phyloP scores from a whole-genome alignment of 306 rosid genomes.

The Cicer judaicum region DNA sequence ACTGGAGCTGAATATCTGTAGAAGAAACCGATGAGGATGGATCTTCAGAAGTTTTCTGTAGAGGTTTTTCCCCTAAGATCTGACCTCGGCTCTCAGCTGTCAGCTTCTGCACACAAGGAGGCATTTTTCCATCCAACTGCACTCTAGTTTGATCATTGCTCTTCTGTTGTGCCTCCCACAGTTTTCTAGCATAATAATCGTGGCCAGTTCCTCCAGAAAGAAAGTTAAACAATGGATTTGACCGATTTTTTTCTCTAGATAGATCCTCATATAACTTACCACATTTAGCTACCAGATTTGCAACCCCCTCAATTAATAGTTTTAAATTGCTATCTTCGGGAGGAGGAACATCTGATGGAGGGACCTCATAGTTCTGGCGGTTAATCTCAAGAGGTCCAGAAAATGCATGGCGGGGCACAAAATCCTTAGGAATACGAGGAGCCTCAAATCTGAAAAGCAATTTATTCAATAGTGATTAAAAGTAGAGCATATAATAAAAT shows the following conservation, averaged over 20 bases:
- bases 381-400: conserved; percentile 71
- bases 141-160: conserved; percentile 58
- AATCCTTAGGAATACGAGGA: conserved; percentile 82
- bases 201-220: conserved; percentile 91
- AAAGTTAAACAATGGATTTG: conserved; percentile 86
- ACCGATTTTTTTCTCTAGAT: conserved; percentile 82
- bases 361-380: conserved; percentile 62
- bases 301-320: conserved; percentile 89
- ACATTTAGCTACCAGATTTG: conserved; percentile 91
- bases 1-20: conserved; percentile 71
- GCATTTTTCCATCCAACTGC: conserved; percentile 61
- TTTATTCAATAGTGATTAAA: conserved; percentile 40
- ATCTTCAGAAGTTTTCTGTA: conserved; percentile 69
- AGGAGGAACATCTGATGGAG: conserved; percentile 75
- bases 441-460: conserved; percentile 75
- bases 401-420: conserved; percentile 78
- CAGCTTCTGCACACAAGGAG: conserved; percentile 61
- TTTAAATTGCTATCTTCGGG: conserved; percentile 85
- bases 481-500: conserved; percentile 26
- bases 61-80: conserved; percentile 84
- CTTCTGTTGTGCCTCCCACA: conserved; percentile 90
- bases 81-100: conserved; percentile 91
- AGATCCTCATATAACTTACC: conserved; percentile 95
- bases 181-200: conserved; percentile 85
- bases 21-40: conserved; percentile 59